Base-by-base conservation (phyloP, 2,329 filamentous ascomycete species). In the Huntiella moniliformis region DNA sequence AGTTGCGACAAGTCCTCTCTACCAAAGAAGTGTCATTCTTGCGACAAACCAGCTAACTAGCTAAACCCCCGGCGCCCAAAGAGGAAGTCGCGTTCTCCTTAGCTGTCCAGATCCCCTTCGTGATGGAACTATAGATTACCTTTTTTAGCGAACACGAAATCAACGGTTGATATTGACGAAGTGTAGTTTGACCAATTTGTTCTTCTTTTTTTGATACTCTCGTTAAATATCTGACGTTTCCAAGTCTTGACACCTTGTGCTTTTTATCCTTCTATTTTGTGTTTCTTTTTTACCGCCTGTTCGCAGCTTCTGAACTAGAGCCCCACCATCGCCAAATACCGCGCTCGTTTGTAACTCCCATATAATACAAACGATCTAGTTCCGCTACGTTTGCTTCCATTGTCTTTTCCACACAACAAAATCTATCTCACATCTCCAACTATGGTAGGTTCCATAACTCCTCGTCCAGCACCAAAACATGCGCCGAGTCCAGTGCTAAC, bases 51-150 rank as follows among this genome's bases (percentile, higher is more conserved):
- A 5, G 22, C 22, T 28, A 28, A 1, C 22, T 28, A 28, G 22
- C 22, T 28, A 28, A 28, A 28, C 22, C 22, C 22, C 22, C 22
- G 22, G 22, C 22, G 12, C 34, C 12, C 34, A 15, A 36, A 36
- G 34, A 17, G 40, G 31, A 42, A 33, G 40, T 42, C 40, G 40
- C 40, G 40, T 42, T 32, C 11, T 32, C 15, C 40, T 42, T 42
- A 42, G 40, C 40, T 42, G 40, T 42, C 40, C 40, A 42, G 40
- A 42, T 42, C 31, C 13, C 40, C 13, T 28, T 28, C 22, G 10
- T 28, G 22, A 28, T 7, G 22, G 6, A 28, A 28, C 22, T 28
- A 28, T 28, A 28, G 22, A 28, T 8, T 28, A 28, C 22, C 22
- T 28, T 28, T 28, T 28, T 28, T 28, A 28, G 22, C 22, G 22